Evolutionary conservation across 2,329 filamentous ascomycete species (phyloP).

Genomic region (Cercospora sesami): DNA sequence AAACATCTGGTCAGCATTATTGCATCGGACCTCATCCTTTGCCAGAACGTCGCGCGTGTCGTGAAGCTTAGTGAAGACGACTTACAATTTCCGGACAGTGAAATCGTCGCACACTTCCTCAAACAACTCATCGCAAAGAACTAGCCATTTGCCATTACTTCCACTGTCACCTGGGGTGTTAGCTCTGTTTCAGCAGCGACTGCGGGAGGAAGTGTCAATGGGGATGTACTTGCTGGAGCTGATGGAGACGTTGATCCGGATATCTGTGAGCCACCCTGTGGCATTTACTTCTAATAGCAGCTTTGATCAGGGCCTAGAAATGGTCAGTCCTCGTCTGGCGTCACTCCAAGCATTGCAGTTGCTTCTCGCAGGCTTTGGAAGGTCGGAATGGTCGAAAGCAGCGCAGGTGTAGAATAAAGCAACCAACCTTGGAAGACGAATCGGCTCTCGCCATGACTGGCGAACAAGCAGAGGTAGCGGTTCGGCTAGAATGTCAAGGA

Average conservation of each 20-base stretch:
- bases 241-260: conserved; percentile 9
- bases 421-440: conserved; percentile 11
- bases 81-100: conserved; percentile 18
- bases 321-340: neutral
- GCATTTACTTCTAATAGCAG: conserved; percentile 21
- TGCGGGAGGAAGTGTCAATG: neutral
- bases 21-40: neutral
- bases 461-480: neutral
- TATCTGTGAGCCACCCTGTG: conserved; percentile 18
- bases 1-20: neutral
- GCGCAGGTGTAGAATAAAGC: neutral
- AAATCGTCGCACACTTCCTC: conserved; percentile 20
- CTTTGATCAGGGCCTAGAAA: conserved; percentile 19
- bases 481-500: conserved; percentile 2
- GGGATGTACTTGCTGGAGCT: conserved; percentile 13
- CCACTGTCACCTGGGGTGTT: conserved; percentile 3
- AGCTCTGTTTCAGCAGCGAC: neutral
- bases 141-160: conserved; percentile 23
- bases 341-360: neutral
- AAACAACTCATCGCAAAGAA: conserved; percentile 20
- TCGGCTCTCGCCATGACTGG: conserved; percentile 13
- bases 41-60: neutral
- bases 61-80: neutral
- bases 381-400: neutral
- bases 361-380: neutral